Evolutionary conservation across 768 basidiomycete species (phyloP).

Genomic region (Scleroderma citrinum): DNA sequence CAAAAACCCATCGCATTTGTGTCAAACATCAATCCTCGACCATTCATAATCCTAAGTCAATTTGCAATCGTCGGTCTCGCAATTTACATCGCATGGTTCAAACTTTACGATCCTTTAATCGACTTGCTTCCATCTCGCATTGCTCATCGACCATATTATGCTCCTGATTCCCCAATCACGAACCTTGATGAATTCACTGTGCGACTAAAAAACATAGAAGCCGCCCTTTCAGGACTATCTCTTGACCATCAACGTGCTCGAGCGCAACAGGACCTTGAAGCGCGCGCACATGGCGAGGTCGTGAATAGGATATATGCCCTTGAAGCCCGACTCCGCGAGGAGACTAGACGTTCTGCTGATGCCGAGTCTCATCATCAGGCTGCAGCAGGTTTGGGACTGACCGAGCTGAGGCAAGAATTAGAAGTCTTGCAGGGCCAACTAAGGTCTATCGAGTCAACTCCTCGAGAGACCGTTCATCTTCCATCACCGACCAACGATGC

Average conservation of each 20-base stretch:
- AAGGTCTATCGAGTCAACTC: slow-evolving; percentile 21
- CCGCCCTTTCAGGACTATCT: slow-evolving; percentile 53
- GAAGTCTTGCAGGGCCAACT: slow-evolving; percentile 44
- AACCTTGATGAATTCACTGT: slow-evolving; percentile 60
- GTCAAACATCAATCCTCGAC: slow-evolving; percentile 25
- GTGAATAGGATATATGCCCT: slow-evolving; percentile 48
- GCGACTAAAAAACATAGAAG: slow-evolving; percentile 60
- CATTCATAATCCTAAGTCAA: slow-evolving; percentile 32
- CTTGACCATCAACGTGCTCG: slow-evolving; percentile 47
- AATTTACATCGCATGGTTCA: slow-evolving; percentile 41
- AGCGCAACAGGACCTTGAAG: slow-evolving; percentile 47
- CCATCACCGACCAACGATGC: slow-evolving; percentile 38
- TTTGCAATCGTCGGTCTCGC: slow-evolving; percentile 38
- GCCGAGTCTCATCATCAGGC: slow-evolving; percentile 45
- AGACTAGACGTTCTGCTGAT: slow-evolving; percentile 44
- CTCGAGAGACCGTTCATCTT: slow-evolving; percentile 12
- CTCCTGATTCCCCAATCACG: slow-evolving; percentile 55
- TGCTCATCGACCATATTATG: slow-evolving; percentile 35
- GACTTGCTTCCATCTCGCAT: slow-evolving; percentile 30
- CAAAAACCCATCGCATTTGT: slow-evolving; percentile 42
- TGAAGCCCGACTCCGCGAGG: slow-evolving; percentile 46
- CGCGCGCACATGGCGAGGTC: slow-evolving; percentile 46
- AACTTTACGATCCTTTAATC: slow-evolving; percentile 33
- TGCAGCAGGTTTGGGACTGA: slow-evolving; percentile 40
- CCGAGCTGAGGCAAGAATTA: slow-evolving; percentile 50